Percentiles rank a stretch among this genome's conserved stretches.
Conservation (phyloP, 164 flowering plant genomes). For the Vitis rotundifolia region DNA sequence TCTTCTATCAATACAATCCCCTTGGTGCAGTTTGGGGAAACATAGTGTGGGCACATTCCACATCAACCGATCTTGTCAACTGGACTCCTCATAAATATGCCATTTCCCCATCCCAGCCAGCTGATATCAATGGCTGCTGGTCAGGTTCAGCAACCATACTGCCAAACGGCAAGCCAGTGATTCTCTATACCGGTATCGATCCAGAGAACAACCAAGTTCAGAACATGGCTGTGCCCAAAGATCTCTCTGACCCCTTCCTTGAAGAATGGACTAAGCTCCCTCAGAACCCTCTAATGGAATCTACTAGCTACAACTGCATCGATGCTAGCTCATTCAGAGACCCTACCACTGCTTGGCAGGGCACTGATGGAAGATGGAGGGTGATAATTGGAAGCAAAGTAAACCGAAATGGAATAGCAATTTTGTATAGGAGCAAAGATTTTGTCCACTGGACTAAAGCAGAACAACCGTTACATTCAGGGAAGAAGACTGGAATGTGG, state of each 20-base stretch:
- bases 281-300: conserved; percentile 58
- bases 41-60: conserved; percentile 78
- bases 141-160: conserved; percentile 77
- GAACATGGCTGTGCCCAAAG: conserved; percentile 60
- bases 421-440: conserved; percentile 58
- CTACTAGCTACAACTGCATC: conserved; percentile 42
- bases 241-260: conserved; percentile 59
- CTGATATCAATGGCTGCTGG: conserved; percentile 64
- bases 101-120: conserved; percentile 43
- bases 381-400: conserved; percentile 55
- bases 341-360: conserved; percentile 76
- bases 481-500: conserved; percentile 60
- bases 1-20: conserved; percentile 88
- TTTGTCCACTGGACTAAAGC: conserved; percentile 47
- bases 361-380: conserved; percentile 55
- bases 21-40: conserved; percentile 64
- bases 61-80: conserved; percentile 59
- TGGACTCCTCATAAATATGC: conserved; percentile 55
- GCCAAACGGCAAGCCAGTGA: conserved; percentile 42
- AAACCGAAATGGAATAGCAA: conserved; percentile 37
- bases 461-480: conserved; percentile 45
- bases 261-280: conserved; percentile 57
- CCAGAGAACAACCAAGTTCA: conserved; percentile 48
- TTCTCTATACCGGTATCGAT: conserved; percentile 66
- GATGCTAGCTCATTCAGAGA: conserved; percentile 63